phyloP scores from a whole-genome alignment of 768 basidiomycete genomes.

The Leucosporidium yakuticum region DNA sequence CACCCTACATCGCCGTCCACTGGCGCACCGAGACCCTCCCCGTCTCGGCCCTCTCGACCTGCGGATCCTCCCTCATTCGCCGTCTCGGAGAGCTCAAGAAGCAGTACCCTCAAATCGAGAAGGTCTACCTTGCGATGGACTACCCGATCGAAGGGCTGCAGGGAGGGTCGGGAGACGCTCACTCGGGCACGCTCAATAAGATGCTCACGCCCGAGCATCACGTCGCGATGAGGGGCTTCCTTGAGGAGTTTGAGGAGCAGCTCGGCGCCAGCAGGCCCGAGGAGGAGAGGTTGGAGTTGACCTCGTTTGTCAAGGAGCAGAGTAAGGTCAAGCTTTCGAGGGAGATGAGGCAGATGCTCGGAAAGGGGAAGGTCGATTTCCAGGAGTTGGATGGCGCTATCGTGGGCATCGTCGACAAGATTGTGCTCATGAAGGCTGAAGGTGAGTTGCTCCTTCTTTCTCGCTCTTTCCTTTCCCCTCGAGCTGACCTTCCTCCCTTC shows the following conservation, averaged over 20 bases:
- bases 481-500: too few species aligned
- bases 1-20: constrained; percentile 52
- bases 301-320: constrained; percentile 47
- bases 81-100: constrained; percentile 43
- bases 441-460: constrained; percentile 40
- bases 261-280: constrained; percentile 34
- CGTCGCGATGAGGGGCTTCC: constrained; percentile 43
- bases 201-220: constrained; percentile 48
- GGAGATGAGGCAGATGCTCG: constrained; percentile 5
- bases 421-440: constrained; percentile 49
- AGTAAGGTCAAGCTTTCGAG: constrained; percentile 33
- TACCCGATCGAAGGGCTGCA: constrained; percentile 45
- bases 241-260: constrained; percentile 39
- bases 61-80: constrained; percentile 52
- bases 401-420: constrained; percentile 54
- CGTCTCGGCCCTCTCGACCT: constrained; percentile 47
- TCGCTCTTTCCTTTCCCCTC: background rate
- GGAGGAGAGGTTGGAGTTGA: constrained; percentile 45
- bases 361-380: background rate
- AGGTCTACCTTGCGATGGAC: constrained; percentile 58
- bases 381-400: background rate
- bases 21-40: constrained; percentile 57
- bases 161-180: constrained; percentile 35
- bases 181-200: constrained; percentile 51
- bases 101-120: constrained; percentile 40